Percentiles rank a stretch among this genome's conserved stretches.
phyloP scores from a whole-genome alignment of 768 basidiomycete species.

The Leccinum sublutescens region DNA sequence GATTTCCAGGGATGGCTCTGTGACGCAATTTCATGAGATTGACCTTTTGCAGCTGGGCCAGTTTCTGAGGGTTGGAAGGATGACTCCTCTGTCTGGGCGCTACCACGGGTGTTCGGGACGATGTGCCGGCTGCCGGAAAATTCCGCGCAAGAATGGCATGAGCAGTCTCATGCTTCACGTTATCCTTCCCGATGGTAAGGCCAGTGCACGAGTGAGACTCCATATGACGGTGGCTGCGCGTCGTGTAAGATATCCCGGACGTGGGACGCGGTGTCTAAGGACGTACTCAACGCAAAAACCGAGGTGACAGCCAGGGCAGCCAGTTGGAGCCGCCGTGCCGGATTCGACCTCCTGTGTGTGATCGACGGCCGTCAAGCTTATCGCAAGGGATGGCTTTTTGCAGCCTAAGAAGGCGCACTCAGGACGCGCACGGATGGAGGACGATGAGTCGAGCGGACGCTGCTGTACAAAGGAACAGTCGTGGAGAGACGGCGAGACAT shows the following conservation, averaged over 20 bases:
- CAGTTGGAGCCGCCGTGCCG: background rate
- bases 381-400: conserved; percentile 52
- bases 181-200: conserved; percentile 6
- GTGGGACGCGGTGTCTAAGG: background rate
- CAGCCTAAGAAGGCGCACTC: conserved; percentile 54
- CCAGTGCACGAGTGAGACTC: conserved; percentile 56
- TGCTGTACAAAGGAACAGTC: conserved; percentile 39
- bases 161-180: conserved; percentile 45
- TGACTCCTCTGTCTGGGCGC: conserved; percentile 30
- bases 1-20: conserved; percentile 60
- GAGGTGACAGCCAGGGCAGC: conserved; percentile 52
- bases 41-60: conserved; percentile 54
- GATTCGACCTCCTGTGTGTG: conserved; percentile 14
- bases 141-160: conserved; percentile 53
- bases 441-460: background rate
- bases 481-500: conserved; percentile 61
- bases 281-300: conserved; percentile 66
- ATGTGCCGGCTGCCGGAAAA: conserved; percentile 35
- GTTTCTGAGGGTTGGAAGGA: conserved; percentile 51
- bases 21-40: conserved; percentile 77
- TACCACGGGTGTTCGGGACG: conserved; percentile 27
- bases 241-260: conserved; percentile 10
- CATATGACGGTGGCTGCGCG: conserved; percentile 62
- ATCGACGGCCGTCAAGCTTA: conserved; percentile 30
- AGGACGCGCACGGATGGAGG: conserved; percentile 33